These are phyloP conservation scores for Leucogyrophana mollusca DNA, from an alignment of 768 basidiomycete species.

Conservation along the genomic window DNA sequence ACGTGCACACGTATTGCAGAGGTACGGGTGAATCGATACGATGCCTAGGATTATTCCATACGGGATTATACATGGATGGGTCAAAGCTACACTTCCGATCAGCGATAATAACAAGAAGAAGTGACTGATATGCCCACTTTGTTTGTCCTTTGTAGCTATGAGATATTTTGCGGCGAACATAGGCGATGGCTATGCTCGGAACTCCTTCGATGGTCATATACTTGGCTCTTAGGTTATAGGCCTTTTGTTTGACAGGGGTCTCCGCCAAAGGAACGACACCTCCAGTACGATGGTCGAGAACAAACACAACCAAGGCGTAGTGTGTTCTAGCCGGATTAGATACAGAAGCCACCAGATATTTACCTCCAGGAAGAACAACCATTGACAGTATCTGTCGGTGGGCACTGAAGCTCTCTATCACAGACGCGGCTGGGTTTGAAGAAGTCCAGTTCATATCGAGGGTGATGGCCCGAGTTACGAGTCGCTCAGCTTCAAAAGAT, in stretches of 20 bases:
- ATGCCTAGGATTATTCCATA: slow-evolving; percentile 29
- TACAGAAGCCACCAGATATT: slow-evolving; percentile 63
- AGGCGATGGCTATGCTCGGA: slow-evolving; percentile 58
- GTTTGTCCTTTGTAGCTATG: slow-evolving; percentile 8
- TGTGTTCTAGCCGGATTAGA: slow-evolving; percentile 40
- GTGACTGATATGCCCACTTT: slow-evolving; percentile 2
- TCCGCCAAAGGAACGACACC: slow-evolving; percentile 46
- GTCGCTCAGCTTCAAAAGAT: slow-evolving; percentile 47
- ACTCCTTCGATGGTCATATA: slow-evolving; percentile 47
- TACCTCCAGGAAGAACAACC: slow-evolving; percentile 63
- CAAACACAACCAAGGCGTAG: slow-evolving; percentile 53
- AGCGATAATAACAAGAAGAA: slow-evolving; percentile 7
- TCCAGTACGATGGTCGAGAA: slow-evolving; percentile 51
- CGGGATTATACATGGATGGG: slow-evolving; percentile 30
- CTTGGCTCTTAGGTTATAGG: slow-evolving; percentile 57
- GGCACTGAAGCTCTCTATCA: slow-evolving; percentile 22
- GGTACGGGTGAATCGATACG: slow-evolving; percentile 43
- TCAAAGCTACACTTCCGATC: slow-evolving; percentile 18
- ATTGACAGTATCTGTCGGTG: slow-evolving; percentile 48
- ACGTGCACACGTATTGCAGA: slow-evolving; percentile 45
- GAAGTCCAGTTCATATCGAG: slow-evolving; percentile 60
- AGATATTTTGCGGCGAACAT: slow-evolving; percentile 37
- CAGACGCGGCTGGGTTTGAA: slow-evolving; percentile 31
- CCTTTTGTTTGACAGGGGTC: slow-evolving; percentile 47
- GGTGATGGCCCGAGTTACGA: slow-evolving; percentile 59